Evolutionary conservation across 225 moss, liverwort and hornwort species (phyloP), one percentile per base, ranked within the genome.

Genomic region (Polytrichum formosum): DNA sequence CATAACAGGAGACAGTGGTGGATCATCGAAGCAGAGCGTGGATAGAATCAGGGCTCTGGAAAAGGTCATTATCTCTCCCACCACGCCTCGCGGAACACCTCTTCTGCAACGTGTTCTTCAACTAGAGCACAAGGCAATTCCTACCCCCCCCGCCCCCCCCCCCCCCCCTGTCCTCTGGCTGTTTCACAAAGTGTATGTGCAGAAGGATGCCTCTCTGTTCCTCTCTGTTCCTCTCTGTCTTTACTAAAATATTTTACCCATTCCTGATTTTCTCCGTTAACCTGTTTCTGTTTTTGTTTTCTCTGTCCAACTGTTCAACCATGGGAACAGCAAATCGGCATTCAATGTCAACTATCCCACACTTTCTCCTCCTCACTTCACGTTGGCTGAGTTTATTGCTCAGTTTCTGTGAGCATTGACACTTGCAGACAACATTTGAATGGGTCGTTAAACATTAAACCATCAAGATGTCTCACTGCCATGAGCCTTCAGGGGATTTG

Each of bases 111-210:
- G 72, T 26, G 26, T 72, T 26, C 18, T 8, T 35, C 64, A 64
- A 30, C 55, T 72, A 23, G 72, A 72, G 64, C 17, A 72, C 28
- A 53, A 72, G 64, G 72, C 28, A 65, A 65, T 28, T 17, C 53
- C 55, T 26, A 5, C 13, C 33, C 22, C 58, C 21, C 21, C 21
- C n/a, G n/a, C n/a, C n/a, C n/a, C n/a, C n/a, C n/a, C n/a, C n/a
- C n/a, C n/a, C n/a, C n/a, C n/a, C n/a, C n/a, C n/a, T n/a, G 58
- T 6, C 20, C 58, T 58, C 20, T 22, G 58, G 21, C 58, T n/a
- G 6, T 58, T 20, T 21, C 58, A 21, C 58, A 20, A 19, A 19
- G n/a, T 22, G 23, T 58, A 20, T 4, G 58, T 20, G 58, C 21
- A 20, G 58, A 16, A 46, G 46, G 46, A 46, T 58, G 5, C 56